Base-by-base conservation (phyloP, 495 filamentous ascomycete species). In the Tuber brumale region DNA sequence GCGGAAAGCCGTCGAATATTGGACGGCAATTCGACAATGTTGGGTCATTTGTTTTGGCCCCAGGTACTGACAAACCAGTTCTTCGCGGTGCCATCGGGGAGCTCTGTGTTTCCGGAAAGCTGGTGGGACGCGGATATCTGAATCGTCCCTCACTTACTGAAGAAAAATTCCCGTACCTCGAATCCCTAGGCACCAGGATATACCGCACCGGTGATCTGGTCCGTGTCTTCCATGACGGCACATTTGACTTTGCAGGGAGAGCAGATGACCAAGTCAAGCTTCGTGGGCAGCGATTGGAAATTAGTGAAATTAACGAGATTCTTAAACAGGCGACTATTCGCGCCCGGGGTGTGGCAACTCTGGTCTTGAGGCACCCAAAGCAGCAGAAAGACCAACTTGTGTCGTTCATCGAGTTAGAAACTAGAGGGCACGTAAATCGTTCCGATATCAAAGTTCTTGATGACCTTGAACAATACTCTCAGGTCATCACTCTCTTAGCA, bases 111-210 rank as follows among this genome's bases (percentile, higher is more conserved):
- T 92, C 91, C 8, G 94, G 94, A 0, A 91, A 90, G 75, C 86
- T 97, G 8, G 93, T 97, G 45, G 94, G 91, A 10, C 93, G 91
- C 79, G 94, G 94, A 0, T 97, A 97, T 79, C 86, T 95, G 57
- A 94, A 94, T 66, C 87, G 93, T 6, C 87, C 89, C 4, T 89
- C 93, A 44, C 85, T 93, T 41, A 93, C 91, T 0, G 70, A 82
- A 2, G 88, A 92, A 75, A 86, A 86, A 48, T 93, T 93, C 77
- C 91, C 90, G 0, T 85, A 82, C 1, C 81, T 93, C 6, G 66
- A 84, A 18, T 66, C 76, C 21, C 89, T 88, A 72, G 84, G 83
- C 6, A 85, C 87, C 72, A 84, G 88, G 39, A 85, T 93, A 4
- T 96, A 96, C 79, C 88, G 92, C 5, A 94, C 93, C 9, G 93